A percentile compares a stretch with the other conserved stretches of the same genome.
Conservation (phyloP, 352 stramenopile genomes). For the Phytophthora cajani region DNA sequence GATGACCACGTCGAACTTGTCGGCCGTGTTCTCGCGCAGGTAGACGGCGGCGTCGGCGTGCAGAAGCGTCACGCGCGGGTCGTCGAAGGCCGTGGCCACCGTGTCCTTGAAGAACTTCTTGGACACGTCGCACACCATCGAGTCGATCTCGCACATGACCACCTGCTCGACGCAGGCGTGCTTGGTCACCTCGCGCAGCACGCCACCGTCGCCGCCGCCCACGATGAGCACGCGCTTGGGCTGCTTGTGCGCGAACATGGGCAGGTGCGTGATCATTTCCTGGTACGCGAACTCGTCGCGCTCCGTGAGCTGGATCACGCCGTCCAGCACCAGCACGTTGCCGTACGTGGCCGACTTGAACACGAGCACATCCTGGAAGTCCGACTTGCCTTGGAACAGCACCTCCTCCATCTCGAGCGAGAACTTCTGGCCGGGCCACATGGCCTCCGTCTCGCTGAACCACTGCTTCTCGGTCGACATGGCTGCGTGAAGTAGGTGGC, state of each 20-base stretch:
- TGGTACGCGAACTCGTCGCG: constrained; percentile 99
- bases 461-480: constrained; percentile 78
- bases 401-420: constrained; percentile 94
- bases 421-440: constrained; percentile 95
- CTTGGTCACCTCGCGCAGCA: constrained; percentile 96
- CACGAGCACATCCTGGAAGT: constrained; percentile 99
- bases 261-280: constrained; percentile 99
- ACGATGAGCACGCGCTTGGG: constrained; percentile 98
- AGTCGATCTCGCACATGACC: constrained; percentile 99
- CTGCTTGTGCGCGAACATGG: constrained; percentile 95
- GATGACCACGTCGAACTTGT: constrained; percentile 97
- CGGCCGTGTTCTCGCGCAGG: constrained; percentile 78
- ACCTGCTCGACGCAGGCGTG: constrained; percentile 96
- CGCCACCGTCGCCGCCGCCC: constrained; percentile 97
- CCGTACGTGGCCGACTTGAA: constrained; percentile 98
- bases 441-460: constrained; percentile 96
- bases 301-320: constrained; percentile 99
- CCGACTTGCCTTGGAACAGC: constrained; percentile 96
- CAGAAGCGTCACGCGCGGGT: constrained; percentile 95
- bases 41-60: constrained; percentile 93
- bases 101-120: constrained; percentile 94
- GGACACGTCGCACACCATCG: constrained; percentile 95
- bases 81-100: constrained; percentile 95
- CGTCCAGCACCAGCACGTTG: constrained; percentile 98
- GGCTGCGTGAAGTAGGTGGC: not conserved